Percentiles rank a stretch among this genome's conserved stretches.
Evolutionary conservation across 345 rosid genomes (phyloP).

Genomic region (Corchorus olitorius): DNA sequence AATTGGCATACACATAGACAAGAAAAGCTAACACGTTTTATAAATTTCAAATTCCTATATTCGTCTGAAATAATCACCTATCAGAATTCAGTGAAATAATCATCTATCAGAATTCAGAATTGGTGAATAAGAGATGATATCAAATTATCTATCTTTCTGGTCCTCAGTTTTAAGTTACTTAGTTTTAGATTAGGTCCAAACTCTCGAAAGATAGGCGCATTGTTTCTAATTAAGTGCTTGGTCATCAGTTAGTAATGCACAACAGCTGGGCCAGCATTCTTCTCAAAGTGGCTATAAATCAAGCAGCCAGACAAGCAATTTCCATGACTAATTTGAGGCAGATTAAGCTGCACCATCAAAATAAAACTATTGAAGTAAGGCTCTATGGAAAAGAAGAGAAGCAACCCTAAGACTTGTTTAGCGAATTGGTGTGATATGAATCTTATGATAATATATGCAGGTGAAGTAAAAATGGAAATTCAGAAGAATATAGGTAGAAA

Average conservation of each 20-base stretch:
- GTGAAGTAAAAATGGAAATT: too few relatives aligned
- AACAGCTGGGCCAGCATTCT: constrained; percentile 10
- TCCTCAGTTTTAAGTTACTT: background rate
- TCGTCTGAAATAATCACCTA: background rate
- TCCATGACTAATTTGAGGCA: background rate
- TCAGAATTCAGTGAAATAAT: too few relatives aligned
- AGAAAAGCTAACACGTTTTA: background rate
- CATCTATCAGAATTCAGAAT: too few relatives aligned
- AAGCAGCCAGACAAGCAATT: constrained; percentile 12
- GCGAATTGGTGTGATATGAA: too few relatives aligned
- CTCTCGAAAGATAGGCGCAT: too few relatives aligned
- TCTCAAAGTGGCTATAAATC: constrained; percentile 18
- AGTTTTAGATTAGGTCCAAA: background rate
- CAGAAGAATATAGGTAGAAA: too few relatives aligned
- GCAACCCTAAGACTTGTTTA: too few relatives aligned
- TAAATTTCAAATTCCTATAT: too few relatives aligned
- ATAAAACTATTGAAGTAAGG: background rate
- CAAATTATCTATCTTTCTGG: background rate
- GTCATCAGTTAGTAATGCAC: background rate
- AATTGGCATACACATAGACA: too few relatives aligned
- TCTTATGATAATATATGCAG: too few relatives aligned
- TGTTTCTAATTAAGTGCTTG: background rate
- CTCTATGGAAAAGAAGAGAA: too few relatives aligned
- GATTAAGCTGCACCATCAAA: constrained; percentile 27
- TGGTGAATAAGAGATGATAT: background rate